Evolutionary conservation across 2,329 filamentous ascomycete genomes (phyloP), one percentile per base, ranked within the genome.

Genomic region (Scleromitrula shiraiana): DNA sequence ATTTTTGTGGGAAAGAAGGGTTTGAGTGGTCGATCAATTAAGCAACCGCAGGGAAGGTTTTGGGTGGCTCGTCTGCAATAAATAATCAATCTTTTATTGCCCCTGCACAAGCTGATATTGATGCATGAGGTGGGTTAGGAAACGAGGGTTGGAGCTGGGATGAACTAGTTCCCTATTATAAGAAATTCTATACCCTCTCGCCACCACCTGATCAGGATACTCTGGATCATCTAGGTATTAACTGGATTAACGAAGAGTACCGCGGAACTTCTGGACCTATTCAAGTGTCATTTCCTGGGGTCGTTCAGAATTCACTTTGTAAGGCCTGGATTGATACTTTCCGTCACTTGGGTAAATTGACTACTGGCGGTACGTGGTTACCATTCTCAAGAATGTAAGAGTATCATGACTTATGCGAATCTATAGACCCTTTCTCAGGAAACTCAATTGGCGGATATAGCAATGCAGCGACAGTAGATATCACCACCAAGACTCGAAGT

Each of bases 91-190:
- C 52, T 2, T 60, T 52, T 42, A 55, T 59, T 37, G 50, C 56
- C 9, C 47, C 47, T 5, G 40, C 49, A 5, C 32, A 45, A 23
- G 22, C 46, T 10, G 57, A 59, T 24, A 67, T 69, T 36, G 57
- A 70, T 46, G 56, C 62, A 1, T 73, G 70, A 69, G 62, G 64
- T 30, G 56, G 59, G 3, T 52, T 73, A 5, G 70, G 69, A 0
- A 68, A 68, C 5, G 73, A 69, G 68, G 60, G 59, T 15, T 70
- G 64, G 58, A 54, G 66, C 17, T 68, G 64, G 57, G 55, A 65
- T 5, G 46, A 26, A 5, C n/a, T 48, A 10, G 14, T 19, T 23
- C 29, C 46, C 5, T 48, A 42, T n/a, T 42, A 26, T 22, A 41
- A 42, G 27, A 48, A 48, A n/a, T 20, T n/a, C 14, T 29, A 48